Conservation (phyloP, 441 rosid genomes). For the Bocquillonia castaneifolia region DNA sequence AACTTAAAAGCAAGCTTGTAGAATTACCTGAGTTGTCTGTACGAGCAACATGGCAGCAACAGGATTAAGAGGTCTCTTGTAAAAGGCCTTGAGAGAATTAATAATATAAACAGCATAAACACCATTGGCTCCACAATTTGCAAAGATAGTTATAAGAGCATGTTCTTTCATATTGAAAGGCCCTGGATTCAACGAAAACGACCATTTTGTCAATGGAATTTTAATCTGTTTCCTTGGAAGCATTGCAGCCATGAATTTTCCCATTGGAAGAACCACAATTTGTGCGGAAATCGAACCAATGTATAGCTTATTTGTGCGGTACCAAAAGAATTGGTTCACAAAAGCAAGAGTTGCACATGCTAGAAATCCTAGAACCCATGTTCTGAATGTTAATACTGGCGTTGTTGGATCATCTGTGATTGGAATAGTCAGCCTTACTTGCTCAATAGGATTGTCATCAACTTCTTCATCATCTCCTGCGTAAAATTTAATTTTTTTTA, state of each 20-base stretch:
- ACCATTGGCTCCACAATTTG: slow-evolving; percentile 52
- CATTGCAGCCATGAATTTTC: slow-evolving; percentile 65
- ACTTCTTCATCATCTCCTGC: slow-evolving; percentile 41
- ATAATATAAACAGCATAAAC: slow-evolving; percentile 55
- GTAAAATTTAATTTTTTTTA: background rate
- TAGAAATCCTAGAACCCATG: slow-evolving; percentile 62
- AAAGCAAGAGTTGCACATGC: slow-evolving; percentile 54
- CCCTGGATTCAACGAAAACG: slow-evolving; percentile 68
- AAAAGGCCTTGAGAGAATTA: slow-evolving; percentile 59
- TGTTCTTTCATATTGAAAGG: slow-evolving; percentile 72
- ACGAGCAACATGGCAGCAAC: slow-evolving; percentile 57
- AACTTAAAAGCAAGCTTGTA: too few species aligned
- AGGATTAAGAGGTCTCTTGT: slow-evolving; percentile 39
- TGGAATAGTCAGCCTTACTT: slow-evolving; percentile 77
- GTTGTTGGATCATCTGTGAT: slow-evolving; percentile 60
- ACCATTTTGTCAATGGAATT: slow-evolving; percentile 47
- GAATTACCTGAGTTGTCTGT: slow-evolving; percentile 79
- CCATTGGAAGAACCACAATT: slow-evolving; percentile 59
- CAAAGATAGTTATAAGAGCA: slow-evolving; percentile 64
- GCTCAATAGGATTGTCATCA: slow-evolving; percentile 69
- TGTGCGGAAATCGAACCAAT: slow-evolving; percentile 54
- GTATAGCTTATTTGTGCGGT: slow-evolving; percentile 51
- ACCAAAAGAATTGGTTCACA: slow-evolving; percentile 59
- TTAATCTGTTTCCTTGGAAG: slow-evolving; percentile 37
- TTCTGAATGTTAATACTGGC: slow-evolving; percentile 56